Conservation (phyloP, 2,329 filamentous ascomycete species). For the Alternaria novae-zelandiae region DNA sequence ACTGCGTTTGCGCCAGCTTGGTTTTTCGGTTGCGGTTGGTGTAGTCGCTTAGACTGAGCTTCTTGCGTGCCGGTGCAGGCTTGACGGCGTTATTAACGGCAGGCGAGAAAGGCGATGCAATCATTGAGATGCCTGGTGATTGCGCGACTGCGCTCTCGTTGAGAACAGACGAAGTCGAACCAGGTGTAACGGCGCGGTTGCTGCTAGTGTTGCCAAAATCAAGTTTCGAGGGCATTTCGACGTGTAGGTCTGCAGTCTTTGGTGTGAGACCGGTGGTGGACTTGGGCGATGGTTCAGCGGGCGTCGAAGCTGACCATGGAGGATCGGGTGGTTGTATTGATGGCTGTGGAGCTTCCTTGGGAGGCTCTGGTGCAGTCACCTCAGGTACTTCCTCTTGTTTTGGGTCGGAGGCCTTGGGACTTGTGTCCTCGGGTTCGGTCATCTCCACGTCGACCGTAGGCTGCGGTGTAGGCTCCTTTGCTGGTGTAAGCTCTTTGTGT, state of each 20-base stretch:
- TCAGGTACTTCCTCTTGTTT: slow-evolving; percentile 41
- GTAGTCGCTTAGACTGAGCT: slow-evolving; percentile 60
- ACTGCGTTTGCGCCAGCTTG: slow-evolving; percentile 42
- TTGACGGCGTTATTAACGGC: slow-evolving; percentile 52
- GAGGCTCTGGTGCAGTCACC: slow-evolving; percentile 25
- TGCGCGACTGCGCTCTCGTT: slow-evolving; percentile 33
- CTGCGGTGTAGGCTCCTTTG: slow-evolving; percentile 28
- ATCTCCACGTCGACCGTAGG: slow-evolving; percentile 25
- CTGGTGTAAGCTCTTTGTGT: slow-evolving; percentile 31
- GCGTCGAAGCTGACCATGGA: slow-evolving; percentile 32
- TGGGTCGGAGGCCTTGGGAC: slow-evolving; percentile 21
- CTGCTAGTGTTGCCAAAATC: slow-evolving; percentile 27
- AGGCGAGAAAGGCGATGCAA: slow-evolving; percentile 44
- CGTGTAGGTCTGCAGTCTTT: slow-evolving; percentile 31
- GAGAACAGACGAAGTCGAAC: slow-evolving; percentile 25
- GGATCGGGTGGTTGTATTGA: slow-evolving; percentile 44
- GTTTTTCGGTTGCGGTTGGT: slow-evolving; percentile 54
- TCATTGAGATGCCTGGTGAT: slow-evolving; percentile 32
- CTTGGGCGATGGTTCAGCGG: slow-evolving; percentile 20
- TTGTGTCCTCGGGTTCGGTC: slow-evolving; percentile 21
- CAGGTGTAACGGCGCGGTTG: slow-evolving; percentile 31
- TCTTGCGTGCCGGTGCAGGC: slow-evolving; percentile 54
- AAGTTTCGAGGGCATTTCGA: slow-evolving; percentile 40
- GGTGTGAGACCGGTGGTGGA: slow-evolving; percentile 14
- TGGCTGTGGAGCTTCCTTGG: slow-evolving; percentile 33